Evolutionary conservation across 345 rosid species (phyloP).

Genomic region (Citrus reticulata): DNA sequence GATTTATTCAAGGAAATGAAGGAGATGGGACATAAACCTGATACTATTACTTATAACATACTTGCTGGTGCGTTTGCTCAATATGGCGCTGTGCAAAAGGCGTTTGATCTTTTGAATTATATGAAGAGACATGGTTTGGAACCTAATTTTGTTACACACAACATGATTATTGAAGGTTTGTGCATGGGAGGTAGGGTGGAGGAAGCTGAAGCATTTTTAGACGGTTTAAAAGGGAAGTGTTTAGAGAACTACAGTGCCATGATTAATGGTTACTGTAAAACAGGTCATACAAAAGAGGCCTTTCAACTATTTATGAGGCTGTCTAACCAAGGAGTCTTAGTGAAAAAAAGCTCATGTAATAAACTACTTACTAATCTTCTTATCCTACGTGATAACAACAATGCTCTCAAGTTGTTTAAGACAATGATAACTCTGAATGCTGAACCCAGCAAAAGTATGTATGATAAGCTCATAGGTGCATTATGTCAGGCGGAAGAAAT

Average conservation of each 20-base stretch:
- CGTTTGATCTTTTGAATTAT: too few relatives aligned
- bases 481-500: conserved; percentile 38
- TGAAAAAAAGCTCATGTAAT: conserved; percentile 38
- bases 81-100: too few relatives aligned
- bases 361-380: conserved; percentile 52
- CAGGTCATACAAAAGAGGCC: conserved; percentile 40
- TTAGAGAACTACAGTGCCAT: conserved; percentile 48
- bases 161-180: conserved; percentile 62
- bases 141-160: conserved; percentile 35
- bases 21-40: conserved; percentile 43
- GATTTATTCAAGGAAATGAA: conserved; percentile 54
- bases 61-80: too few relatives aligned
- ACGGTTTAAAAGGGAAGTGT: conserved; percentile 32
- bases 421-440: conserved; percentile 39
- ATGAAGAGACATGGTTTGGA: too few relatives aligned
- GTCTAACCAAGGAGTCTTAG: conserved; percentile 28
- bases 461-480: conserved; percentile 42
- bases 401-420: conserved; percentile 37
- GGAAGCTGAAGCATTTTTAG: conserved; percentile 57
- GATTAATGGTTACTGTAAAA: conserved; percentile 65
- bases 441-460: conserved; percentile 46
- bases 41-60: conserved; percentile 10
- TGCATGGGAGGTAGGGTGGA: conserved; percentile 24
- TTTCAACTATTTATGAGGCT: conserved; percentile 33
- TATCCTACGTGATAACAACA: conserved; percentile 32